phyloP scores from a whole-genome alignment of 1,284 basidiomycete genomes.

The Boletus subluridellus region DNA sequence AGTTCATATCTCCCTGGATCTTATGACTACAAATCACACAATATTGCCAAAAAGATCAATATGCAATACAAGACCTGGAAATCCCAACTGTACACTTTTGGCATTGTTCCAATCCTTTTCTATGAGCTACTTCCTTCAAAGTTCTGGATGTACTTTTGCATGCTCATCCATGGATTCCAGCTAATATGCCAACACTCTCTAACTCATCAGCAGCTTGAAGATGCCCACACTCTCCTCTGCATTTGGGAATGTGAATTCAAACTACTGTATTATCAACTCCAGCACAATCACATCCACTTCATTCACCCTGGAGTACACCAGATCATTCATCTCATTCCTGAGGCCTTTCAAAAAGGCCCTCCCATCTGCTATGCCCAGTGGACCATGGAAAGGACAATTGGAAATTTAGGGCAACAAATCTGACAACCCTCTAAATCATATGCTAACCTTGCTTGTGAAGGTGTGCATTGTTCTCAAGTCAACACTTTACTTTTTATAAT shows the following conservation, averaged over 20 bases:
- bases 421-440: not conserved
- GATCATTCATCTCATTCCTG: not conserved
- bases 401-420: not conserved
- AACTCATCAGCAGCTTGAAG: no score
- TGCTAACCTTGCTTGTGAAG: not conserved
- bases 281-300: not conserved
- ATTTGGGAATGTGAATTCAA: not conserved
- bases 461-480: not conserved
- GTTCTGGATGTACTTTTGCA: constrained; percentile 1
- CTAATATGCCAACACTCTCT: no score
- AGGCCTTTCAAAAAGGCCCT: not conserved
- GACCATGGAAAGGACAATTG: not conserved
- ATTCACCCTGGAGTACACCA: not conserved
- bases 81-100: not conserved
- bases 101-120: not conserved
- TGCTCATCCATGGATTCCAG: not conserved
- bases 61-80: constrained; percentile 9
- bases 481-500: not conserved
- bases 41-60: constrained; percentile 8
- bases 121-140: not conserved
- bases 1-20: not conserved
- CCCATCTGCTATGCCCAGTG: not conserved
- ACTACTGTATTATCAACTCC: not conserved
- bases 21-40: not conserved
- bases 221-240: not conserved